A percentile compares a stretch with the other conserved stretches of the same genome.
These are phyloP conservation scores for Eucalyptus leucophloia DNA, from an alignment of 345 rosid genomes.

Conservation along the genomic window DNA sequence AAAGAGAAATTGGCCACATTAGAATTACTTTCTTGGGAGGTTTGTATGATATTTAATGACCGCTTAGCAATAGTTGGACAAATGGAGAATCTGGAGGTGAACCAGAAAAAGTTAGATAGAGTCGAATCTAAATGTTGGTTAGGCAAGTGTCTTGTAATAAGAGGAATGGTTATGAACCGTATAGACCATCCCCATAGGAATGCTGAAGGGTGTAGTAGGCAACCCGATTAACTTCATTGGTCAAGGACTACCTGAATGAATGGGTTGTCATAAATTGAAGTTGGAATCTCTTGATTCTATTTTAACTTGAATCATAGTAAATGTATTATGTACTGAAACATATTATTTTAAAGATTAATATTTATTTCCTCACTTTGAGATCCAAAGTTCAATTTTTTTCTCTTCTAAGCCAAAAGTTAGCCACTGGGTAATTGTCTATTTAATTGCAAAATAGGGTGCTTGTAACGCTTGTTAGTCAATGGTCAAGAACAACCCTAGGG, in stretches of 20 bases:
- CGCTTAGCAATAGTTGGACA: too few species aligned
- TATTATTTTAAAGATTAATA: background rate
- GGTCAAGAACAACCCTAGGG: background rate
- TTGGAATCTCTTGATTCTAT: background rate
- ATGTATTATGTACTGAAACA: background rate
- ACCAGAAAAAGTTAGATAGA: too few species aligned
- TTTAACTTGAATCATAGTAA: background rate
- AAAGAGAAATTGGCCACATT: too few species aligned
- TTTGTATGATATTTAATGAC: rapidly evolving
- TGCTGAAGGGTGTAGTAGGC: too few species aligned
- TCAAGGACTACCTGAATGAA: background rate
- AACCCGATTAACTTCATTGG: too few species aligned
- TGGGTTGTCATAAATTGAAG: background rate
- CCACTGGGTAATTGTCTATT: background rate
- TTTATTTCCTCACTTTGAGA: background rate
- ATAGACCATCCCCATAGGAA: too few species aligned
- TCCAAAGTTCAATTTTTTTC: background rate
- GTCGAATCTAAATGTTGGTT: too few species aligned
- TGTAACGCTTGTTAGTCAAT: background rate
- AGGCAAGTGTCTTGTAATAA: too few species aligned
- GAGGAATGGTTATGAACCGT: too few species aligned
- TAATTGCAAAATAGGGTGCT: background rate
- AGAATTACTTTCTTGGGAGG: too few species aligned
- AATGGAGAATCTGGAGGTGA: too few species aligned
- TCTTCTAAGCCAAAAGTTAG: background rate